A percentile compares a stretch with the other conserved stretches of the same genome.
These are phyloP conservation scores for Platanthera guangdongensis DNA, from an alignment of 106 monocot species.

Conservation along the genomic window DNA sequence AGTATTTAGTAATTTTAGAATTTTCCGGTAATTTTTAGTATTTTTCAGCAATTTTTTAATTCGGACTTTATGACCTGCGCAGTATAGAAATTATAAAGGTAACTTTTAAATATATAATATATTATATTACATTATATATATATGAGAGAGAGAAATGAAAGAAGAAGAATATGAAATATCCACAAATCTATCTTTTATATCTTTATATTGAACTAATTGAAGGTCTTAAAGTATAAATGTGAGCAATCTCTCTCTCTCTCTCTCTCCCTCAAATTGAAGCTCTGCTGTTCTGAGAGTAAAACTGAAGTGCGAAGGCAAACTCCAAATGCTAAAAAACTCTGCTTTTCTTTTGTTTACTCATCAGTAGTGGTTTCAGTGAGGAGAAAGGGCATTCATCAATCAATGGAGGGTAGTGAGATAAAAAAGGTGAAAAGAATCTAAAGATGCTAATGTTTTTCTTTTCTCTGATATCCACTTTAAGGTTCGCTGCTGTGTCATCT, in stretches of 20 bases:
- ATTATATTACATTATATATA: too few relatives aligned
- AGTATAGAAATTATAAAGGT: too few relatives aligned
- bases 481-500: slow-evolving; percentile 2
- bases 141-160: too few relatives aligned
- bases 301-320: neutral
- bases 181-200: neutral
- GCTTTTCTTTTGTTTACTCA: neutral
- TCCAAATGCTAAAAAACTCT: neutral
- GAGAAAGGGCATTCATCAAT: neutral
- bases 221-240: too few relatives aligned
- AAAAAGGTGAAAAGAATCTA: slow-evolving; percentile 42
- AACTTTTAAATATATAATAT: too few relatives aligned
- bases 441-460: slow-evolving; percentile 38
- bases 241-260: slow-evolving; percentile 5
- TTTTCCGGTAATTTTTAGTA: too few relatives aligned
- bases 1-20: too few relatives aligned
- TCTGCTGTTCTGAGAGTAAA: neutral
- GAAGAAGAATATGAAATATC: too few relatives aligned
- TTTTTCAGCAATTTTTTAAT: too few relatives aligned
- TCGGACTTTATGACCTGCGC: too few relatives aligned
- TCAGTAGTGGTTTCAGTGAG: neutral
- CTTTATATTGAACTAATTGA: neutral
- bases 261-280: slow-evolving; percentile 3
- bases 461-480: slow-evolving; percentile 23
- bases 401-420: slow-evolving; percentile 10